Percentiles rank a stretch among this genome's conserved stretches.
phyloP scores from a whole-genome alignment of 257 asterid genomes.

The Primulina huaijiensis region DNA sequence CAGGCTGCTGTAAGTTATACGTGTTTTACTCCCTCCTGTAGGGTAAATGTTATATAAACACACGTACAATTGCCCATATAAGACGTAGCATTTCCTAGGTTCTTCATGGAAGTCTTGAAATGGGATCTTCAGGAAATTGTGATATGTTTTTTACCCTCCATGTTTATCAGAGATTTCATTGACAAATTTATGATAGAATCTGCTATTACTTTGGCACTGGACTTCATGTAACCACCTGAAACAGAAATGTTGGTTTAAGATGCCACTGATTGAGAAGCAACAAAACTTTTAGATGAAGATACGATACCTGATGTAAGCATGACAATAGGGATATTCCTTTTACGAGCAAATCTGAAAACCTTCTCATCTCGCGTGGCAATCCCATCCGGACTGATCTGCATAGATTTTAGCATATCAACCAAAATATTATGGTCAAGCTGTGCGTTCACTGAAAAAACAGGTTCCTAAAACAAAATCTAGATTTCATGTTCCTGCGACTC shows the following conservation, averaged over 20 bases:
- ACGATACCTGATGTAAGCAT: conserved; percentile 90
- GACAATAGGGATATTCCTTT: conserved; percentile 64
- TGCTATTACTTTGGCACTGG: conserved; percentile 26
- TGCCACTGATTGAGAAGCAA: conserved; percentile 1
- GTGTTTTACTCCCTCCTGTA: background rate
- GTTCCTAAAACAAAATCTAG: background rate
- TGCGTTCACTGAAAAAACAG: background rate
- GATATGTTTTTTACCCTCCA: background rate
- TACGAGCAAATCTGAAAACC: conserved; percentile 71
- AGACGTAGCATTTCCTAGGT: background rate
- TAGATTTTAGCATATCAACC: background rate
- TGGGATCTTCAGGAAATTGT: background rate
- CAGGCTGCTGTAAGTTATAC: background rate
- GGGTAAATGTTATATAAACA: background rate
- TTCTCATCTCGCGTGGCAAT: conserved; percentile 73
- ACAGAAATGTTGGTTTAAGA: conserved; percentile 18
- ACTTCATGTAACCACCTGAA: conserved; percentile 96
- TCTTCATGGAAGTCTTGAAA: background rate
- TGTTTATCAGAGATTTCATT: background rate
- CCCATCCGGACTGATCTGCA: conserved; percentile 91
- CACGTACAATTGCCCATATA: background rate
- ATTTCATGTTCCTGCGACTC: background rate
- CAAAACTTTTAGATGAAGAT: conserved; percentile 8
- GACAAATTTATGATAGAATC: conserved; percentile 9
- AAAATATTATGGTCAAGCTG: conserved; percentile 3